Percentiles rank a stretch among this genome's conserved stretches.
Evolutionary conservation across 2,329 filamentous ascomycete species (phyloP).

Genomic region (Cladosporium velox): DNA sequence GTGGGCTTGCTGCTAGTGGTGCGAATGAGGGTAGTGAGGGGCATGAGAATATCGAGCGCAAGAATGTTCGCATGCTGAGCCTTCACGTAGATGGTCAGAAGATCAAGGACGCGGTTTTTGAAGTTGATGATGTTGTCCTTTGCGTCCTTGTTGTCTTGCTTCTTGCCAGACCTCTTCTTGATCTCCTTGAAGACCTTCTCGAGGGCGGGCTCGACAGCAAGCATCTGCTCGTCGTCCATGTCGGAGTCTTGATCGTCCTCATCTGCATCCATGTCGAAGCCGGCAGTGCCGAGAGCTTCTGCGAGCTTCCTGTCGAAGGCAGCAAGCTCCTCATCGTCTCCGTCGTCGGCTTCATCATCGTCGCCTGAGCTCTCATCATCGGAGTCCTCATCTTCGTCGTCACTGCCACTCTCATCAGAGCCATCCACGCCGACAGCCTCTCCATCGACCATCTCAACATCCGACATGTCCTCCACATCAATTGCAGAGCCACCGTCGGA

Average conservation of each 20-base stretch:
- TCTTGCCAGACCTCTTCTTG: constrained; percentile 64
- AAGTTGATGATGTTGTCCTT: constrained; percentile 90
- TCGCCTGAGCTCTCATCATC: constrained; percentile 42
- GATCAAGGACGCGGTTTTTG: constrained; percentile 89
- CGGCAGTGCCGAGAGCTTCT: constrained; percentile 72
- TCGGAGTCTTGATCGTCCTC: constrained; percentile 68
- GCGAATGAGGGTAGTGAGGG: constrained; percentile 73
- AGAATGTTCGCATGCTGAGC: constrained; percentile 70
- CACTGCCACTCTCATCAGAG: constrained; percentile 29
- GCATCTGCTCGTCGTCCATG: constrained; percentile 97
- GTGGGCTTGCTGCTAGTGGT: constrained; percentile 77
- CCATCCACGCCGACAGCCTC: constrained; percentile 27
- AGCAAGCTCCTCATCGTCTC: constrained; percentile 56
- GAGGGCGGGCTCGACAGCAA: constrained; percentile 80
- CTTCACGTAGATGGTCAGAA: constrained; percentile 82
- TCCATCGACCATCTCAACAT: constrained; percentile 40
- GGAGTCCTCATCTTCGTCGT: constrained; percentile 32
- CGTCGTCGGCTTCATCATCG: constrained; percentile 47
- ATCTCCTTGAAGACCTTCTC: constrained; percentile 82
- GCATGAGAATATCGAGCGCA: constrained; percentile 69
- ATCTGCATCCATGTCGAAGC: constrained; percentile 53
- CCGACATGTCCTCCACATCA: constrained; percentile 40
- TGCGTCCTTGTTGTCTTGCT: constrained; percentile 83
- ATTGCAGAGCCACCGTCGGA: constrained; percentile 43
- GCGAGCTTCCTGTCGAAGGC: constrained; percentile 75